Base-by-base conservation (phyloP, 148 eudicot species). In the Hydrangea macrophylla region DNA sequence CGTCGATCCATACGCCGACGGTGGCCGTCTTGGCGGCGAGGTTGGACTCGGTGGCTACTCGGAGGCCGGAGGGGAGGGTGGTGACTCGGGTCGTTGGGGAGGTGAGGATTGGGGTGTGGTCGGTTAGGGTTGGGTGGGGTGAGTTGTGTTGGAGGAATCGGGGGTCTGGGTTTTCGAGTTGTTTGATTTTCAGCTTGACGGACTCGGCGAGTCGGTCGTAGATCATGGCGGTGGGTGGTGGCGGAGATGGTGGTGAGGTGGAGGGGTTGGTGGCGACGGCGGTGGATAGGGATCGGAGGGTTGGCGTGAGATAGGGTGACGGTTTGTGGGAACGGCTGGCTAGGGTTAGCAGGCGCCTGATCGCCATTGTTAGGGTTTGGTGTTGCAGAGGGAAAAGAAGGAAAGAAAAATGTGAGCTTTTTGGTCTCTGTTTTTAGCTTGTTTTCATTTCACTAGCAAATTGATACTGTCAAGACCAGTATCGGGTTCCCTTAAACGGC, bases 1-100 rank as follows among this genome's bases (percentile, higher is more conserved):
- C 90, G 39, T 90, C 96, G 62, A 89, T 89, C 92, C 92, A 89
- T 5, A 89, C 96, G 10, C 98, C 98, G 10, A 92, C 92, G 42
- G 98, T 92, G 44, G 98, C 96, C 5, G 96, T 81, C 20, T 70
- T 64, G 0, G 83, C 64, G 17, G 90, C 66, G 17, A 85, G 86
- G 25, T 75, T 67, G 0, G 90, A 81, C 58, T 87, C 92, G 22
- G 92, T 90, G 33, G 96, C 96, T 30, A 90, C 75, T 0, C 92
- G 88, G 55, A 90, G 85, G 35, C 96, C 96, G 73, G 75, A 73
- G 1, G 90, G 88, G 57, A 90, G 88, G 7, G 86, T 90, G 8
- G 96, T 87, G 74, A 87, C 37, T 7, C 74, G 69, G 50, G 96
- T 90, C 7, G 56, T 53, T 0, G 96, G 96, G 13, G 81, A 57